phyloP scores from a whole-genome alignment of 139 green algal genomes.

The Astrephomene gubernaculifera region DNA sequence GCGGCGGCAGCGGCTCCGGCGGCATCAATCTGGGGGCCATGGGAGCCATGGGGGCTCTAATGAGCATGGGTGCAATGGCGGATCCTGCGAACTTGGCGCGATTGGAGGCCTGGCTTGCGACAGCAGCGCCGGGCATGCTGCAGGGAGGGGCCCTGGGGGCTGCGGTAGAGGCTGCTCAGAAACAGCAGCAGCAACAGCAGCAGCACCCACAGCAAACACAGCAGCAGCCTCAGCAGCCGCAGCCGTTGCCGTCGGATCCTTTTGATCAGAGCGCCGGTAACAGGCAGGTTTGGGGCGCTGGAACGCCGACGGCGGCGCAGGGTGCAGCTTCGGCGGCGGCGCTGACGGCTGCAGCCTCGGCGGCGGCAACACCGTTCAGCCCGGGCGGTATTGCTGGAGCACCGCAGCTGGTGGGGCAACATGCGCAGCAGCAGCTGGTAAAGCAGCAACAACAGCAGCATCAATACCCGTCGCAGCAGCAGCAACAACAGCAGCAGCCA shows the following conservation, averaged over 20 bases:
- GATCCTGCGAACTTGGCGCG: no score
- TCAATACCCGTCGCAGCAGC: no score
- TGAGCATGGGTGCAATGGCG: no score
- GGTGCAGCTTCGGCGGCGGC: neutral
- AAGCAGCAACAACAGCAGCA: neutral
- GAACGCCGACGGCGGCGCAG: neutral
- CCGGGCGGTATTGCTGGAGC: no score
- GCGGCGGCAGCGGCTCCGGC: no score
- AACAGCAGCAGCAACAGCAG: no score
- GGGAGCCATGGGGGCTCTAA: no score
- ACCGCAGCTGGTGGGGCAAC: neutral
- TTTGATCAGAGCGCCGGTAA: conserved; percentile 17
- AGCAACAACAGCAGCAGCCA: conserved; percentile 13
- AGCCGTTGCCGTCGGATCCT: conserved; percentile 29
- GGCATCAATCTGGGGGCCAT: no score
- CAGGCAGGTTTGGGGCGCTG: neutral
- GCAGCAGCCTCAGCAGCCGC: neutral
- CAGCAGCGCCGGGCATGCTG: no score
- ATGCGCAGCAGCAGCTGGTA: neutral
- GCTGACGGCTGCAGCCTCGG: neutral
- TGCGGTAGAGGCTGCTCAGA: no score
- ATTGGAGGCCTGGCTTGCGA: no score
- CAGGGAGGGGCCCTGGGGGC: no score
- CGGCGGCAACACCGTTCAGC: neutral
- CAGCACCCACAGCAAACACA: neutral